A percentile compares a stretch with the other conserved stretches of the same genome.
These are phyloP conservation scores for Colletotrichum ledebouriae DNA, from an alignment of 2,329 filamentous ascomycete genomes.

Conservation along the genomic window DNA sequence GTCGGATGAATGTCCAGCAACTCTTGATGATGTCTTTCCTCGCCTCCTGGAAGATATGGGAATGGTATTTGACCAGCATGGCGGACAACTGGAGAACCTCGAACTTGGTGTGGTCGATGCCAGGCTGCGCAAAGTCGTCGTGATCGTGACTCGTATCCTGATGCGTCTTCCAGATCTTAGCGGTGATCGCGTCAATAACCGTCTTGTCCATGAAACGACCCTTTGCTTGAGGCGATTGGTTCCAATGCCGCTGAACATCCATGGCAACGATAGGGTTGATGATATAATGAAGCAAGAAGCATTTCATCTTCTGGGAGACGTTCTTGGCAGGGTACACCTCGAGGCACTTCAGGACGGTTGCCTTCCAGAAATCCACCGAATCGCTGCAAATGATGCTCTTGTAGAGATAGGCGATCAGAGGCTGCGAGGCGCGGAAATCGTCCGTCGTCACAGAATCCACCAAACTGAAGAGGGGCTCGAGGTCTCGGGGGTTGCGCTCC, in stretches of 20 bases:
- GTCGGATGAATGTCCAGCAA: conserved; percentile 96
- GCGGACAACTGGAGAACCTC: conserved; percentile 95
- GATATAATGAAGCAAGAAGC: conserved; percentile 90
- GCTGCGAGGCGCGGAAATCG: conserved; percentile 82
- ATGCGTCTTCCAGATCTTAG: conserved; percentile 94
- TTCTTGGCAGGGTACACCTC: conserved; percentile 86
- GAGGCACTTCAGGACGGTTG: conserved; percentile 85
- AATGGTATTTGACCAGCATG: conserved; percentile 94
- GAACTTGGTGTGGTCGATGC: conserved; percentile 95
- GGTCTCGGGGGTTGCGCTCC: conserved; percentile 77
- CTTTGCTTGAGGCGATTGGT: conserved; percentile 66
- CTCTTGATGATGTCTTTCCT: conserved; percentile 99
- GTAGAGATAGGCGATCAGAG: conserved; percentile 87
- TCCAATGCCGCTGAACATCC: conserved; percentile 91
- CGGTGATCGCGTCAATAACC: conserved; percentile 91
- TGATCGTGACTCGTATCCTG: conserved; percentile 86
- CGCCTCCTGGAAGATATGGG: conserved; percentile 87
- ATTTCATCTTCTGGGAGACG: conserved; percentile 89
- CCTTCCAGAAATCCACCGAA: conserved; percentile 87
- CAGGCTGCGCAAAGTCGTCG: conserved; percentile 86
- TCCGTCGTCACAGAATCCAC: conserved; percentile 87
- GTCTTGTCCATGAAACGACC: conserved; percentile 84
- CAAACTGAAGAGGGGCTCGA: conserved; percentile 87
- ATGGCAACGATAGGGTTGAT: conserved; percentile 97
- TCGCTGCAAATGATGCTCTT: conserved; percentile 84